phyloP scores from a whole-genome alignment of 2,329 filamentous ascomycete species.

The Coniochaeta sp. region DNA sequence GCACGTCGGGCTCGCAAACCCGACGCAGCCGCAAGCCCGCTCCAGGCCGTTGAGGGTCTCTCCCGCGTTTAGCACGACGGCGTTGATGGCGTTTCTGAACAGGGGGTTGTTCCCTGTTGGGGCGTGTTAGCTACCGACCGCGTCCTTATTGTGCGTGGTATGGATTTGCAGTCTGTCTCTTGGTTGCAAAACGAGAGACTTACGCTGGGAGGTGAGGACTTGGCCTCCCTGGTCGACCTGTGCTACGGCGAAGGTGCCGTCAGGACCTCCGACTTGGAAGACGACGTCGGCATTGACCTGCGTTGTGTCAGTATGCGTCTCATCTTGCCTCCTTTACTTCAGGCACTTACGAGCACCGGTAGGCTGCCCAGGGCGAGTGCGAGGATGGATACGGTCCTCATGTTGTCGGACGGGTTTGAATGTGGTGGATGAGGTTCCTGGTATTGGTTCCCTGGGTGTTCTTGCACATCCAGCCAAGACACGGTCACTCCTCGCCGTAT shows the following conservation, averaged over 20 bases:
- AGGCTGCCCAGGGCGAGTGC: no score
- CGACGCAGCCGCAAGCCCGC: background rate
- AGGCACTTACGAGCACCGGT: background rate
- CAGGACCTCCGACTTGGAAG: background rate
- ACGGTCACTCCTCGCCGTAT: background rate
- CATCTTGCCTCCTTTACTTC: no score
- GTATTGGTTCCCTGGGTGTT: no score
- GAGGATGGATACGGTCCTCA: background rate
- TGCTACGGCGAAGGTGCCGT: background rate
- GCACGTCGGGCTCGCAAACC: background rate
- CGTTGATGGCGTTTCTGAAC: background rate
- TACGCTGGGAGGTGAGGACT: background rate
- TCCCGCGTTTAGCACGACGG: background rate
- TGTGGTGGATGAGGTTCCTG: no score
- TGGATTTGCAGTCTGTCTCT: background rate
- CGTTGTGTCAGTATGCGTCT: background rate
- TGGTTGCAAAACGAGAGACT: background rate
- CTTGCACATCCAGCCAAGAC: no score
- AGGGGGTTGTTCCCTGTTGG: background rate
- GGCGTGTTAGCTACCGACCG: background rate
- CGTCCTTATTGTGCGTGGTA: no score
- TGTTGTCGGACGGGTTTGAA: background rate
- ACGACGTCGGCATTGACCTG: background rate
- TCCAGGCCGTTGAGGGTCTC: background rate
- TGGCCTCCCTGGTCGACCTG: background rate